phyloP scores from a whole-genome alignment of 257 asterid species.

The Salvia splendens region DNA sequence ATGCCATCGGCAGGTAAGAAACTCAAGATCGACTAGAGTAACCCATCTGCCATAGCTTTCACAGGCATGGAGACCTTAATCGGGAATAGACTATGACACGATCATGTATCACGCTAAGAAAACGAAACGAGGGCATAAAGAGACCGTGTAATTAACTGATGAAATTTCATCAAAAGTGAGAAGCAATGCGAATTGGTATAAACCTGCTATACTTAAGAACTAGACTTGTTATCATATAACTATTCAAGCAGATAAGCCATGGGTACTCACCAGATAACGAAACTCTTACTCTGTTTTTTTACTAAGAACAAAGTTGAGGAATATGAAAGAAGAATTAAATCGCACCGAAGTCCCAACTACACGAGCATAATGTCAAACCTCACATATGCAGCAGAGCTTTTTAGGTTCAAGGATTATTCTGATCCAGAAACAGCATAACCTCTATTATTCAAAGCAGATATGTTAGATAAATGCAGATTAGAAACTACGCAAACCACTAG shows the following conservation, averaged over 20 bases:
- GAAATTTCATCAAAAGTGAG: not conserved
- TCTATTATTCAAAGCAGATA: constrained; percentile 19
- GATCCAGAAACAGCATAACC: constrained; percentile 18
- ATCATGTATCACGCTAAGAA: not conserved
- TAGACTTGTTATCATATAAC: constrained; percentile 11
- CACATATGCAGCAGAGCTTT: constrained; percentile 10
- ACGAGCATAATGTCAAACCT: not conserved
- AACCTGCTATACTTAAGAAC: not conserved
- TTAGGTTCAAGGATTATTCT: constrained; percentile 10
- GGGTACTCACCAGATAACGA: not conserved
- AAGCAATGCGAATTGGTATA: not conserved
- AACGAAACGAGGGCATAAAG: not conserved
- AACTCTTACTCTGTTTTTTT: not conserved
- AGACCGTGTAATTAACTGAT: too few species aligned
- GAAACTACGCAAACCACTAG: constrained; percentile 20
- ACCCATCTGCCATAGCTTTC: not conserved
- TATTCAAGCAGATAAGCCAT: not conserved
- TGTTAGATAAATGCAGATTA: not conserved
- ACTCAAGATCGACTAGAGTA: not conserved
- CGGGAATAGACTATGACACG: not conserved
- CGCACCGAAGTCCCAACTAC: constrained; percentile 4
- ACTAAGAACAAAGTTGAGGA: not conserved
- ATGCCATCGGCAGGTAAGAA: not conserved
- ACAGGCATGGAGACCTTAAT: not conserved
- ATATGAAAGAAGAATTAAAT: not conserved